Base-by-base conservation (phyloP, 257 asterid genomes). In the Coffea canephora region DNA sequence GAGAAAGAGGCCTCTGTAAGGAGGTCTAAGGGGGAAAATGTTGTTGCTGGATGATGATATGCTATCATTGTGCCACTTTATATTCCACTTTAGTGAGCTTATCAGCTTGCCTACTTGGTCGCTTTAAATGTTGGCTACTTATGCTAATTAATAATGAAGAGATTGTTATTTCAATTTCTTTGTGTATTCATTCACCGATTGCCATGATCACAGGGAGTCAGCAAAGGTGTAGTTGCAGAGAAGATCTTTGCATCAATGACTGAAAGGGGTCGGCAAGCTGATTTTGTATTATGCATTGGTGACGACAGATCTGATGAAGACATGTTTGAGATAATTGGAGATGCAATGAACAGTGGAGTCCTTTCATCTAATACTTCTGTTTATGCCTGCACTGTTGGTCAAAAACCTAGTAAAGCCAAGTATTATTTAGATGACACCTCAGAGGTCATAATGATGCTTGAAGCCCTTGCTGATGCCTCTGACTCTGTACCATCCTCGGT, bases 301-400 rank as follows among this genome's bases (percentile, higher is more conserved):
- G 92, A 88, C 73, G 92, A 88, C 75, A 82, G 92, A 84, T 88
- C 92, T 5, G 92, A 88, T 6, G 92, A 88, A 75, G 92, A 88
- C 82, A 88, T 88, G 92, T 88, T 88, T 82, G 92, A 88, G 82
- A 77, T 76, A 45, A 87, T 88, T 1, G 91, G 85, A 14, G 69
- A 82, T 72, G 84, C 87, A 11, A 72, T 82, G 49, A 76, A 77
- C 43, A 64, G 39, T 36, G 84, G 81, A 55, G 3, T 82, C 57
- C 80, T 87, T 41, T 85, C 86, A 11, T 69, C 80, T 43, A 80
- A 71, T 48, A 25, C 87, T 5, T 82, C 80, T 2, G 80, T 87
- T 46, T 88, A 84, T 75, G 92, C 90, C 48, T 88, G 90, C 79
- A 88, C 92, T 0, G 92, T 88, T 46, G 92, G 88, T 36, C 92